Evolutionary conservation across 192 early-diverging fungal genomes (phyloP).

Genomic region (Backusella australiensis): DNA sequence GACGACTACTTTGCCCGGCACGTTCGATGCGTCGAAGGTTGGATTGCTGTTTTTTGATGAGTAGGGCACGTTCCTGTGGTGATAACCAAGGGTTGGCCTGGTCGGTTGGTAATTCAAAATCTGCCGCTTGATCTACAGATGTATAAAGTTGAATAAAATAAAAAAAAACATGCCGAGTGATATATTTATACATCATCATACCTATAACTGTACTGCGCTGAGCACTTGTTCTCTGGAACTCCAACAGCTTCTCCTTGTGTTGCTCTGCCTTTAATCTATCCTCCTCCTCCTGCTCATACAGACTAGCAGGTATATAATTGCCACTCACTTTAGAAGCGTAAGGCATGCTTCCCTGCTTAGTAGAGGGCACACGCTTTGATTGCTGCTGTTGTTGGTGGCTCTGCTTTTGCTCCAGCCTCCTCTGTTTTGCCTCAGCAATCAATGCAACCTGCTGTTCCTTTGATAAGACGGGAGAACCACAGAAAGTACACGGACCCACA

Average conservation of each 20-base stretch:
- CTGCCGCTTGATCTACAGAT: conserved; percentile 46
- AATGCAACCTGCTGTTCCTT: conserved; percentile 50
- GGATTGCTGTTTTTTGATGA: conserved; percentile 42
- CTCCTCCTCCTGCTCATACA: conserved; percentile 23
- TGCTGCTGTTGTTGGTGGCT: conserved; percentile 33
- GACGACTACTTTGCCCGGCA: conserved; percentile 33
- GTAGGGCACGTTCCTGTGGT: conserved; percentile 41
- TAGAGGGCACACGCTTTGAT: conserved; percentile 15
- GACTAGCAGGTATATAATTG: conserved; percentile 27
- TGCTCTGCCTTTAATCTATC: conserved; percentile 18
- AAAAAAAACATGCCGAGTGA: background rate
- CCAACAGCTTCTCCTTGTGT: conserved; percentile 51
- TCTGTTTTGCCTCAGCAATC: conserved; percentile 48
- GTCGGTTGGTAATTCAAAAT: conserved; percentile 54
- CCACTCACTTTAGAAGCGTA: conserved; percentile 51
- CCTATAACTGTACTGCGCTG: conserved; percentile 41
- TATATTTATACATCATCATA: conserved; percentile 5
- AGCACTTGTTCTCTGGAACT: conserved; percentile 49
- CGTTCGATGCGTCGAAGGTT: conserved; percentile 42
- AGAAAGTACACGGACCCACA: conserved; percentile 54
- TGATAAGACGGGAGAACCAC: conserved; percentile 48
- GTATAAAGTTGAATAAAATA: background rate
- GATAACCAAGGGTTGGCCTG: conserved; percentile 49
- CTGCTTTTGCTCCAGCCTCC: conserved; percentile 38
- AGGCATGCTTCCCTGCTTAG: conserved; percentile 19